Conservation (phyloP, 148 eudicot species). For the Bassia scoparia region DNA sequence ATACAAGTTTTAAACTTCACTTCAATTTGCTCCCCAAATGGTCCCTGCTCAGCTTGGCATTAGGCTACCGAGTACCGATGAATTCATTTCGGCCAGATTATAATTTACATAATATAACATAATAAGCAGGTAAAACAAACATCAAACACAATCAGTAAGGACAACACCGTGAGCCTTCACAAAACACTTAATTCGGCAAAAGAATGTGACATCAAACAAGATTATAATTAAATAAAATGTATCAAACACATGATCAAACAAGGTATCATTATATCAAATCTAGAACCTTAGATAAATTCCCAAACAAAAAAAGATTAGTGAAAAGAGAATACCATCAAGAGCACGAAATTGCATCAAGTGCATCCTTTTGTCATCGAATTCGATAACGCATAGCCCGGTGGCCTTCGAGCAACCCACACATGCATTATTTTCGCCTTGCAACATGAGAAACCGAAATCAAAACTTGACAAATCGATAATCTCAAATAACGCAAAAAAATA, state of each 20-base stretch:
- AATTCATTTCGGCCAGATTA: too few species aligned
- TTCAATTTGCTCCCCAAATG: too few species aligned
- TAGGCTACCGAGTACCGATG: too few species aligned
- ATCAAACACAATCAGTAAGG: background rate
- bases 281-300: too few species aligned
- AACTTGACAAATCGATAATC: background rate
- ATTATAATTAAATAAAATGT: background rate
- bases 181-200: background rate
- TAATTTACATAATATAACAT: background rate
- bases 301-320: background rate
- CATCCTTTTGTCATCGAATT: constrained; percentile 87
- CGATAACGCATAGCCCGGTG: constrained; percentile 85
- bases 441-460: background rate
- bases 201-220: background rate
- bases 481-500: background rate
- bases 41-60: background rate
- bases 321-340: constrained; percentile 50
- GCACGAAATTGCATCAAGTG: constrained; percentile 69
- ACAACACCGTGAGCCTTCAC: background rate
- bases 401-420: constrained; percentile 94
- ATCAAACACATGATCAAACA: background rate
- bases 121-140: background rate
- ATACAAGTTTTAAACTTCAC: too few species aligned
- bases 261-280: too few species aligned
- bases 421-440: constrained; percentile 31